phyloP scores from a whole-genome alignment of 177 flowering plant species.

The Telopea speciosissima region DNA sequence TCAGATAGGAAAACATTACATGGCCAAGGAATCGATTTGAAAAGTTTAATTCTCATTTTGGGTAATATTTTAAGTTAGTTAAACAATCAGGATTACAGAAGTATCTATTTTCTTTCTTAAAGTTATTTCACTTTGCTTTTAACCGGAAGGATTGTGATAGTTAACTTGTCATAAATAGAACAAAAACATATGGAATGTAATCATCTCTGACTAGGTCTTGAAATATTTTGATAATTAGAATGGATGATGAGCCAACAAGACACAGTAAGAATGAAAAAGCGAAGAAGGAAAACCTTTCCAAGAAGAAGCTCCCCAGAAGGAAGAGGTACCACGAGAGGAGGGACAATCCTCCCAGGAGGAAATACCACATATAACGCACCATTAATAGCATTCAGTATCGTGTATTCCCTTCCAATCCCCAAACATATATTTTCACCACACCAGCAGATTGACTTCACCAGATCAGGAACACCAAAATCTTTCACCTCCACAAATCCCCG shows the following conservation, averaged over 20 bases:
- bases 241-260: background rate
- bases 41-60: no score
- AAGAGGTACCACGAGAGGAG: constrained; percentile 80
- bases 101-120: no score
- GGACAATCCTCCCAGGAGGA: constrained; percentile 89
- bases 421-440: constrained; percentile 96
- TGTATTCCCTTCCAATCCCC: constrained; percentile 76
- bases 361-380: constrained; percentile 81
- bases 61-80: no score
- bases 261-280: background rate
- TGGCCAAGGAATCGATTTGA: no score
- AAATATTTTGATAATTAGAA: no score
- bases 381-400: constrained; percentile 65
- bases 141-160: no score
- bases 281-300: background rate
- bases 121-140: no score
- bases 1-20: no score
- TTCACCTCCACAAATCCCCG: constrained; percentile 97
- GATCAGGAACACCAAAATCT: constrained; percentile 88
- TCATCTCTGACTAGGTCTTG: background rate
- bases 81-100: no score
- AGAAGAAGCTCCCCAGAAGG: constrained; percentile 85
- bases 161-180: no score
- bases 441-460: constrained; percentile 93
- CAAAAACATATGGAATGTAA: background rate